phyloP scores from a whole-genome alignment of 2,329 filamentous ascomycete genomes.

The Calycina herbarum region DNA sequence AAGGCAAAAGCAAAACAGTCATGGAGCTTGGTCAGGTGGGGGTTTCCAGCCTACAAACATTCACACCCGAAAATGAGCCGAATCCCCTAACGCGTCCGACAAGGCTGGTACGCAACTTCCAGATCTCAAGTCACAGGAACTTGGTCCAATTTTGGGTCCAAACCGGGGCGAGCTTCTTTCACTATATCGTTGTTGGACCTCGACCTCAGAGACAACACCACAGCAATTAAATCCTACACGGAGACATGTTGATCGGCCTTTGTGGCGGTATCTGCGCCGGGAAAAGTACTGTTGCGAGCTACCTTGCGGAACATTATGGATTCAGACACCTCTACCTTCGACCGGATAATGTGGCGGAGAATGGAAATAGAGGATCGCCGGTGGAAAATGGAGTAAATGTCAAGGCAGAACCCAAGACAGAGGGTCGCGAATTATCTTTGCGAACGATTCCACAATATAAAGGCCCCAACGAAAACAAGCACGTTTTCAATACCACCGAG shows the following conservation, averaged over 20 bases:
- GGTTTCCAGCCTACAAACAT: not conserved
- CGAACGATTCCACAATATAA: conserved; percentile 17
- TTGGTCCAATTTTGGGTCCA: no score
- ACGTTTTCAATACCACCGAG: conserved; percentile 60
- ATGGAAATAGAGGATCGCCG: not conserved
- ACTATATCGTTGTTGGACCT: no score
- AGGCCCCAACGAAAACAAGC: conserved; percentile 9
- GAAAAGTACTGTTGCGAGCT: conserved; percentile 85
- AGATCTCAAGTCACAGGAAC: no score
- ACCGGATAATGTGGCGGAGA: conserved; percentile 18
- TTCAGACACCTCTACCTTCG: conserved; percentile 73
- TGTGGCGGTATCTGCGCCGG: conserved; percentile 89
- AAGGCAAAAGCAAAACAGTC: conserved; percentile 2
- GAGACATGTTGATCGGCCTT: conserved; percentile 70
- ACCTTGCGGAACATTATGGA: conserved; percentile 78
- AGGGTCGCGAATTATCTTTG: conserved; percentile 9
- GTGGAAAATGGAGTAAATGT: conserved; percentile 9
- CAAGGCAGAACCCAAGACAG: conserved; percentile 11
- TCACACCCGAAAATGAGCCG: no score
- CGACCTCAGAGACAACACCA: not conserved
- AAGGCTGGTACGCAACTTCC: no score
- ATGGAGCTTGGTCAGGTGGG: not conserved
- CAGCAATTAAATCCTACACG: not conserved
- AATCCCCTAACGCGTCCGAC: no score
- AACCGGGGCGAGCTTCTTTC: no score